Evolutionary conservation across 116 monocot genomes (phyloP).

Genomic region (Dioscorea cayenensis): DNA sequence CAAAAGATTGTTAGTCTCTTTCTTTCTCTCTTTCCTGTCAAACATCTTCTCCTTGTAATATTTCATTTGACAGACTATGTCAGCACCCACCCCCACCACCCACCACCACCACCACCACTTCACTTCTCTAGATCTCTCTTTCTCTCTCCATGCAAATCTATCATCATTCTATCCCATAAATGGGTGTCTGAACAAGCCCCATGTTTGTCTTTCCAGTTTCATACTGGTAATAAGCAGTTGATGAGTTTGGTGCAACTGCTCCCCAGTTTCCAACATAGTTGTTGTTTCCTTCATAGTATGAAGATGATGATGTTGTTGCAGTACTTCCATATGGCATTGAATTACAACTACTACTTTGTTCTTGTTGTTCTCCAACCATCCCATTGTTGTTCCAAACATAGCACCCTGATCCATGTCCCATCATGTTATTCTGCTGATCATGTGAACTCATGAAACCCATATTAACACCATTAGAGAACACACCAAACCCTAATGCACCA

Average conservation of each 20-base stretch:
- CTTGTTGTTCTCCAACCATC: conserved; percentile 16
- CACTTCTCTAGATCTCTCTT: neutral
- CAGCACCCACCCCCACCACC: conserved; percentile 2
- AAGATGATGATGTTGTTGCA: too few relatives aligned
- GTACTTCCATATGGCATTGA: conserved; percentile 50
- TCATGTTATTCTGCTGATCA: too few relatives aligned
- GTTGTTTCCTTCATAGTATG: conserved; percentile 17
- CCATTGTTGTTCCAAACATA: conserved; percentile 30
- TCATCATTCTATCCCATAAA: conserved; percentile 97
- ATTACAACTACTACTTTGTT: conserved; percentile 13
- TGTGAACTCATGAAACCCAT: conserved; percentile 31
- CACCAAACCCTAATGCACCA: conserved; percentile 22
- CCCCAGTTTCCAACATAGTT: conserved; percentile 27
- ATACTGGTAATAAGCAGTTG: conserved; percentile 17
- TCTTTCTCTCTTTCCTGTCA: neutral
- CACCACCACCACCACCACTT: conserved; percentile 1
- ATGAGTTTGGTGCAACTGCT: conserved; percentile 7
- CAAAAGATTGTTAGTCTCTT: conserved; percentile 21
- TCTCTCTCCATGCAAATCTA: neutral
- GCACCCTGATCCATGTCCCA: neutral
- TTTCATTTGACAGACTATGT: neutral
- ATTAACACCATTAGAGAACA: conserved; percentile 38
- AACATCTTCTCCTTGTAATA: conserved; percentile 4
- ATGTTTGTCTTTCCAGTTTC: conserved; percentile 48
- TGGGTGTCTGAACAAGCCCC: conserved; percentile 56